Evolutionary conservation across 768 basidiomycete species (phyloP), one percentile per base, ranked within the genome.

Genomic region (Hypholoma sublateritium): DNA sequence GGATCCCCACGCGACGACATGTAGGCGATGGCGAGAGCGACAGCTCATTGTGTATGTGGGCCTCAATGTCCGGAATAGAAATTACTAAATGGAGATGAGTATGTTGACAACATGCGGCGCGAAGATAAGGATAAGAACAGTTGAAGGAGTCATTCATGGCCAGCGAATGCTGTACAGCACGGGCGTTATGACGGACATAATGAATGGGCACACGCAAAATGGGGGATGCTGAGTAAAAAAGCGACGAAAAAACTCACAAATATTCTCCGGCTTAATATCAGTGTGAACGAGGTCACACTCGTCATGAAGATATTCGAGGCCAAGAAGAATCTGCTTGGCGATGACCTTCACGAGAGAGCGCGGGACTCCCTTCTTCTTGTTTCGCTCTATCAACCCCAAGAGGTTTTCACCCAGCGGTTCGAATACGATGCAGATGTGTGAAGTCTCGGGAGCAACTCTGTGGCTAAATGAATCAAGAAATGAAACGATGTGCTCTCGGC

Each of bases 191-290:
- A 56, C 46, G 41, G 55, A 53, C n/a, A 24, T 43, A 49, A 60
- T 49, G 53, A 43, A 45, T 39, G 48, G 42, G 35, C 32, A 21
- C 24, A 25, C 51, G 56, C 52, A 41, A 53, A 24, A 21, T 49
- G 37, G 34, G 17, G 50, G 25, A n/a, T 22, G 52, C 22, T 37
- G 45, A 57, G 24, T 53, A 37, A 59, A 57, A 50, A 42, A 45
- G 48, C 39, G 43, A 42, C 22, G 57, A 37, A 48, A 59, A 57
- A 12, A 79, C 93, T 78, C 68, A 95, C 94, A 76, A 58, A 97
- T 93, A 68, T 97, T 97, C 79, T 97, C 95, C 54, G 94, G 95
- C 72, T 97, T 95, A 57, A 95, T 88, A 63, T 92, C 90, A 19
- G 95, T 97, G 68, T 97, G 95, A 24, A 95, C 92, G 39, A 96